Conservation (phyloP, 2,329 filamentous ascomycete genomes). For the Zymoseptoria crescenta region DNA sequence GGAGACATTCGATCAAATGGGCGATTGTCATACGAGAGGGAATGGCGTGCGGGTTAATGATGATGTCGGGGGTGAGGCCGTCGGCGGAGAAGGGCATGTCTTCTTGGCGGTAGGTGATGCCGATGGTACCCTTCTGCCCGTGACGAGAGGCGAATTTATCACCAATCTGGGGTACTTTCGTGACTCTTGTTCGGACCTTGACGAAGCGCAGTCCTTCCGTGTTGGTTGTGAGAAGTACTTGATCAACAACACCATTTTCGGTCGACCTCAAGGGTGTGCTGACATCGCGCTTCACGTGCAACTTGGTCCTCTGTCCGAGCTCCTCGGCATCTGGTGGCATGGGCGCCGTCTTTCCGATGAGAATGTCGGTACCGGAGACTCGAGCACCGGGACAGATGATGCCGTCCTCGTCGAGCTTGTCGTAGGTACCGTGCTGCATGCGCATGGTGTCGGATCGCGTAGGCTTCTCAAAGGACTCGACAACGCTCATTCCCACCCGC, state of each 20-base stretch:
- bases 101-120: slow-evolving; percentile 94
- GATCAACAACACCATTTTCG: slow-evolving; percentile 92
- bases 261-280: slow-evolving; percentile 92
- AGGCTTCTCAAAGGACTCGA: slow-evolving; percentile 94
- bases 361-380: slow-evolving; percentile 95
- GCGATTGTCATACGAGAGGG: slow-evolving; percentile 99
- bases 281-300: slow-evolving; percentile 89
- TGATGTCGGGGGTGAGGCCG: slow-evolving; percentile 86
- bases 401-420: slow-evolving; percentile 95
- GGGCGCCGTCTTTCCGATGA: slow-evolving; percentile 96
- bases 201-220: slow-evolving; percentile 91
- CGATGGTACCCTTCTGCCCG: slow-evolving; percentile 98
- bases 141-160: slow-evolving; percentile 99
- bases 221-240: slow-evolving; percentile 89
- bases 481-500: slow-evolving; percentile 83
- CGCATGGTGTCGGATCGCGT: slow-evolving; percentile 79
- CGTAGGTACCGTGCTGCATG: slow-evolving; percentile 61
- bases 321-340: slow-evolving; percentile 90
- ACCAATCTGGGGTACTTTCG: slow-evolving; percentile 96
- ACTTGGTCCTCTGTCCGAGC: slow-evolving; percentile 79
- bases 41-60: slow-evolving; percentile 99
- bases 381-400: slow-evolving; percentile 89
- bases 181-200: slow-evolving; percentile 94
- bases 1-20: slow-evolving; percentile 97
- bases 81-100: slow-evolving; percentile 97